Percentiles rank a stretch among this genome's conserved stretches.
Evolutionary conservation across 2,329 filamentous ascomycete species (phyloP).

Genomic region (Fusarium nygamai): DNA sequence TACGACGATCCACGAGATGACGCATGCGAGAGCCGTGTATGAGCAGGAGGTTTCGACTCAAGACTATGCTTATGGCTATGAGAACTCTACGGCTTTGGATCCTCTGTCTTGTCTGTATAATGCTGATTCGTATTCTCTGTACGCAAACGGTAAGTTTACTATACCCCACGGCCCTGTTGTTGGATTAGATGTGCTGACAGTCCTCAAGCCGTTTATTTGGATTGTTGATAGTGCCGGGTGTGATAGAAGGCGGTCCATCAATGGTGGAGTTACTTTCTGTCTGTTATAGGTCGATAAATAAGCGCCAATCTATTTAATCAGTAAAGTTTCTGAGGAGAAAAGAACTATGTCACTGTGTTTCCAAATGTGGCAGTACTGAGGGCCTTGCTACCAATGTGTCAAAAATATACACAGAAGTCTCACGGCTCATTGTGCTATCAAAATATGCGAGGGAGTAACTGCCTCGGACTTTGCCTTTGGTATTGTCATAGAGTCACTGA

Average conservation of each 20-base stretch:
- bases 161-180: rapidly evolving
- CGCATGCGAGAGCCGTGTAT: slow-evolving; percentile 28
- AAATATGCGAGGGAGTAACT: neutral
- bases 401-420: too few species aligned
- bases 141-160: slow-evolving; percentile 25
- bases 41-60: slow-evolving; percentile 21
- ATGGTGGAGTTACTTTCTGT: rapidly evolving
- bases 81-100: slow-evolving; percentile 33
- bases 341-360: neutral
- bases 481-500: neutral
- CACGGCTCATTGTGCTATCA: rapidly evolving
- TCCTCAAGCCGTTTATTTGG: slow-evolving; percentile 1
- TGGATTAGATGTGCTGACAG: neutral
- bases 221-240: neutral
- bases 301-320: rapidly evolving
- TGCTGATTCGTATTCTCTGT: slow-evolving; percentile 29
- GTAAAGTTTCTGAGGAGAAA: neutral
- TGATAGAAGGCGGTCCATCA: rapidly evolving
- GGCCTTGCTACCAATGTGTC: neutral
- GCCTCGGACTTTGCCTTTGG: neutral
- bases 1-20: slow-evolving; percentile 35
- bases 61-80: slow-evolving; percentile 34
- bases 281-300: rapidly evolving
- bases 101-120: slow-evolving; percentile 24
- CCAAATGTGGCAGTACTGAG: too few species aligned